Evolutionary conservation across 192 early-diverging fungal genomes (phyloP), one percentile per base, ranked within the genome.

Genomic region (Coemansia sp.): DNA sequence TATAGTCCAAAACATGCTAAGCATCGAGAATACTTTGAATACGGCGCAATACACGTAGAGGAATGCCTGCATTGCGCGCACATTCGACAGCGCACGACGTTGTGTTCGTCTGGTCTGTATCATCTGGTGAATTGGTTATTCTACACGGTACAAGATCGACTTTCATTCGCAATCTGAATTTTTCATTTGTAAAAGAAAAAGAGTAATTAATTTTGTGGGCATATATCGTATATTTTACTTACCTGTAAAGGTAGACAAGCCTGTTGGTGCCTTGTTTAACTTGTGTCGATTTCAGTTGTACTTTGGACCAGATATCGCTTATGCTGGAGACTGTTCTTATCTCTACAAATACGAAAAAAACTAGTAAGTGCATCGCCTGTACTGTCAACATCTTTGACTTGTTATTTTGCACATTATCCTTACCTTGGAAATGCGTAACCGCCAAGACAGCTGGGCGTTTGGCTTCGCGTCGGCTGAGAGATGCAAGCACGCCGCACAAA

Each of bases 361-460:
- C 1, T 29, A 11, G 8, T 11, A 4, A 40, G 19, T 56, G 0
- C 42, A 45, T 13, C 11, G 1, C 23, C 32, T n/a, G 33, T 59
- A 34, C 10, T 4, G 17, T 3, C 36, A 20, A 36, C 36, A 40
- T 41, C 9, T 33, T 9, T 32, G 20, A 3, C 14, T 46, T 61
- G 17, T 29, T 15, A 0, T 5, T 38, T 33, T 7, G 6, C 23
- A 9, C 13, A 25, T 52, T 0, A 11, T 8, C 8, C 49, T 45
- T 84, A 89, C 88, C 90, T 71, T 96, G 93, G 65, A 94, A 98
- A 70, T 98, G 95, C 0, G 95, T 98, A 8, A 89, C 88, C 0
- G 89, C 88, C 32, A 95, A 23, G 0, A 95, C 73, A 23, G 83
- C 84, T 36, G 94, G 93, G 20, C 85, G 88, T 9, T 77, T 62